Evolutionary conservation across 331 rosid species (phyloP).

Genomic region (Pyracantha coccinea): DNA sequence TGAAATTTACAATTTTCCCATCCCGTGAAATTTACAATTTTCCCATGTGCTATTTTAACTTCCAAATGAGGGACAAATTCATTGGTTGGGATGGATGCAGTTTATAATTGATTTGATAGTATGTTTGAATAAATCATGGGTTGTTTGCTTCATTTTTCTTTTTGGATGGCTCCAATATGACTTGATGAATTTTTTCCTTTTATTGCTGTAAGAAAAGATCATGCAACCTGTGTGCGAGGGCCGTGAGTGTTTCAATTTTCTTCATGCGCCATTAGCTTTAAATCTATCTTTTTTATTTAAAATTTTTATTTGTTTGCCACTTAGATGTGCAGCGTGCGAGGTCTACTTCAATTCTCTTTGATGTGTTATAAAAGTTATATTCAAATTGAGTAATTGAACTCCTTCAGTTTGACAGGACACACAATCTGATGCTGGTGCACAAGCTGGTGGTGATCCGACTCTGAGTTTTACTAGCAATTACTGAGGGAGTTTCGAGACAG

Average conservation of each 20-base stretch:
- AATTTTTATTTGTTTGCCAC: background rate
- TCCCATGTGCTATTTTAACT: background rate
- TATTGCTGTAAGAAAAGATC: too few relatives aligned
- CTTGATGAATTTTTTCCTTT: background rate
- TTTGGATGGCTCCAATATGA: background rate
- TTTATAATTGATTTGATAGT: background rate
- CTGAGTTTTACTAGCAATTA: conserved; percentile 75
- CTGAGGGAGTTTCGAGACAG: conserved; percentile 73
- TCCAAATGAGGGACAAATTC: background rate
- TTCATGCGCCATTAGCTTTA: background rate
- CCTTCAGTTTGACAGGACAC: conserved; percentile 2
- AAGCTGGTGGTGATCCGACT: conserved; percentile 58
- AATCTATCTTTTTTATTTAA: background rate
- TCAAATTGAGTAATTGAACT: background rate
- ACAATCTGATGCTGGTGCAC: conserved; percentile 1
- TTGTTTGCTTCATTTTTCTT: background rate
- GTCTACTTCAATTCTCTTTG: background rate
- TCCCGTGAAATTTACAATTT: background rate
- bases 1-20: background rate
- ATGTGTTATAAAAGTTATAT: background rate
- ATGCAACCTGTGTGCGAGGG: background rate
- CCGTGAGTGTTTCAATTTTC: background rate
- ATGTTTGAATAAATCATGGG: background rate
- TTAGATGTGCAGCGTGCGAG: background rate
- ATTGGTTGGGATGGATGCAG: background rate